Base-by-base conservation (phyloP, 345 rosid species). In the Sonneratia caseolaris region DNA sequence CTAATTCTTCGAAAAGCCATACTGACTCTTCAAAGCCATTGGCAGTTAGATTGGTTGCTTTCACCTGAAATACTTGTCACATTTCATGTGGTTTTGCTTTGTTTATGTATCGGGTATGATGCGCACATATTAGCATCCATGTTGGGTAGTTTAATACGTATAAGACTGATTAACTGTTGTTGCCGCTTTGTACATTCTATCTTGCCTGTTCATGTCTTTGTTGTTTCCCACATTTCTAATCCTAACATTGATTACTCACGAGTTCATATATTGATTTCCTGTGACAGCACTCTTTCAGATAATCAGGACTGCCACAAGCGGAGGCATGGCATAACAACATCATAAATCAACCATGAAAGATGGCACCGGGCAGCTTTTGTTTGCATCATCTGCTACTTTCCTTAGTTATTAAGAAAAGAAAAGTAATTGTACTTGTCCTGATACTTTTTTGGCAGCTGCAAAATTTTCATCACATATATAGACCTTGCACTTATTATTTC, bases 261-360 rank as follows among this genome's bases (percentile, higher is more conserved):
- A 56, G 71, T 73, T 15, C 11, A 11, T 32, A 70, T 64, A 4
- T 47, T 47, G 3, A 0, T 38, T 68, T 22, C 38, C 14, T 71
- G 71, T 37, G 70, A 73, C 98, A 88, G 97, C 97, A 76, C 89
- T 95, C 16, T 95, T 95, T 84, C 97, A 95, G 90, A 92, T 95
- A 74, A 92, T 90, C 83, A 86, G 97, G 86, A 90, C 93, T 1
- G 96, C 97, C 27, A 84, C 97, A 35, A 84, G 87, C 35, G 86
- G 87, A 71, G 89, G 92, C 76, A 79, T 74, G 73, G 73, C 73
- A 36, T 69, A 61, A 43, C 37, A 48, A 19, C 22, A 3, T 47
- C 5, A 21, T 4, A 18, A 16, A 70, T 18, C 66, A 22, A 55
- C 37, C 51, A 55, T 22, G 35, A 36, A 47, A 24, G 42, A 7